phyloP scores from a whole-genome alignment of 441 rosid genomes.

The Adansonia gregorii region DNA sequence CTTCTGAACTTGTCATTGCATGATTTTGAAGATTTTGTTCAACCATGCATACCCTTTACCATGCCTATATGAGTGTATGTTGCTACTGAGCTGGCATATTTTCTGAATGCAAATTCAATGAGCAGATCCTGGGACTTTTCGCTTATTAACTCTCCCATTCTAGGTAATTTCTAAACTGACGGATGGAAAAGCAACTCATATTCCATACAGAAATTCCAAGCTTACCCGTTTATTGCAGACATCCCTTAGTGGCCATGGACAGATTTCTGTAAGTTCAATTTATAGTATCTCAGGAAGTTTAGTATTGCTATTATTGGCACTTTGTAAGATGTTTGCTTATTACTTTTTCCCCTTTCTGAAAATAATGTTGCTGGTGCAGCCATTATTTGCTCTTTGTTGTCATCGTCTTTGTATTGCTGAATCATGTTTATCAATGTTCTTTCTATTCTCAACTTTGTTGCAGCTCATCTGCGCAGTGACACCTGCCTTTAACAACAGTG shows the following conservation, averaged over 20 bases:
- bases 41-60: conserved; percentile 1
- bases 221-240: conserved; percentile 69
- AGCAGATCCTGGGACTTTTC: neutral
- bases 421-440: conserved; percentile 32
- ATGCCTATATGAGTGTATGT: conserved; percentile 5
- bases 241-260: conserved; percentile 74
- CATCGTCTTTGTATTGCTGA: neutral
- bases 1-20: conserved; percentile 19
- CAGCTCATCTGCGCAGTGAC: conserved; percentile 93
- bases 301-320: neutral
- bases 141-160: conserved; percentile 14
- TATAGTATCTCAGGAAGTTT: neutral
- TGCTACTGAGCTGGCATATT: conserved; percentile 10
- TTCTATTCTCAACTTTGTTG: conserved; percentile 33
- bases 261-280: conserved; percentile 53
- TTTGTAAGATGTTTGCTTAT: neutral
- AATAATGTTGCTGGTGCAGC: neutral
- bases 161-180: conserved; percentile 71
- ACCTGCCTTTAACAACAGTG: conserved; percentile 84
- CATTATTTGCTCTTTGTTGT: neutral
- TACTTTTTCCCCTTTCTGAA: neutral
- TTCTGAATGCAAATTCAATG: conserved; percentile 5
- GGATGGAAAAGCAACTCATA: conserved; percentile 60
- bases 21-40: conserved; percentile 16
- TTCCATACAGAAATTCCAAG: conserved; percentile 75